These are phyloP conservation scores for Penicillium parvum DNA, from an alignment of 495 filamentous ascomycete species.

Conservation along the genomic window DNA sequence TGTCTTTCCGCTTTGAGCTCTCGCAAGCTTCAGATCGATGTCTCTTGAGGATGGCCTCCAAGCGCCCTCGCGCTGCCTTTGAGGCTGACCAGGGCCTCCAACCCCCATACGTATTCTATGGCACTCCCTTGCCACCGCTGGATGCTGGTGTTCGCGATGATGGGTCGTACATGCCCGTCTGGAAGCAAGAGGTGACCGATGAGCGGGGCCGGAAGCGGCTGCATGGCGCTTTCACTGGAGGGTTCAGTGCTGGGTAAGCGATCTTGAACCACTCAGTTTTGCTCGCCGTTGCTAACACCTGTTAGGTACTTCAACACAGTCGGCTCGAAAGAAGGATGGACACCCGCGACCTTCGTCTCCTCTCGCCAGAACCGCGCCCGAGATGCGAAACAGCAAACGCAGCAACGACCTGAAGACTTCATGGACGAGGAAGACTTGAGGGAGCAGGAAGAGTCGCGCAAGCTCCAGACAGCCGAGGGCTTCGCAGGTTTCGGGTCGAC, in stretches of 20 bases:
- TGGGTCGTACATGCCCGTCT: slow-evolving; percentile 87
- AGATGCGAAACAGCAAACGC: slow-evolving; percentile 48
- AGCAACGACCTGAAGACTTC: slow-evolving; percentile 80
- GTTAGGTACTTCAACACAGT: slow-evolving; percentile 93
- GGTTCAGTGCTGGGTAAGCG: slow-evolving; percentile 88
- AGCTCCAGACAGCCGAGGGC: slow-evolving; percentile 62
- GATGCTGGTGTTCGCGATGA: slow-evolving; percentile 81
- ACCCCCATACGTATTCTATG: slow-evolving; percentile 77
- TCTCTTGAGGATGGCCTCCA: slow-evolving; percentile 61
- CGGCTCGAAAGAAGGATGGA: slow-evolving; percentile 97
- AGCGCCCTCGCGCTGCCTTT: slow-evolving; percentile 71
- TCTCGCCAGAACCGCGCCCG: slow-evolving; percentile 76
- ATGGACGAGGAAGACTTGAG: slow-evolving; percentile 98
- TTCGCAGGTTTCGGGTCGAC: slow-evolving; percentile 78
- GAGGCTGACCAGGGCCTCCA: slow-evolving; percentile 73
- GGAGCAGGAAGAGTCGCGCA: slow-evolving; percentile 73
- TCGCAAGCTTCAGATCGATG: slow-evolving; percentile 1
- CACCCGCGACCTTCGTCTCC: slow-evolving; percentile 84
- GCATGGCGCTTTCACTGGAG: slow-evolving; percentile 95
- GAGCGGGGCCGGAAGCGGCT: slow-evolving; percentile 87
- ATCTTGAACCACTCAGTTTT: neutral
- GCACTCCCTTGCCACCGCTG: slow-evolving; percentile 77
- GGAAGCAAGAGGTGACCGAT: slow-evolving; percentile 97
- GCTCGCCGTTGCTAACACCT: slow-evolving; percentile 4
- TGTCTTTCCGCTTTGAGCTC: neutral